phyloP scores from a whole-genome alignment of 768 basidiomycete species.

The Cubamyces lactineus region DNA sequence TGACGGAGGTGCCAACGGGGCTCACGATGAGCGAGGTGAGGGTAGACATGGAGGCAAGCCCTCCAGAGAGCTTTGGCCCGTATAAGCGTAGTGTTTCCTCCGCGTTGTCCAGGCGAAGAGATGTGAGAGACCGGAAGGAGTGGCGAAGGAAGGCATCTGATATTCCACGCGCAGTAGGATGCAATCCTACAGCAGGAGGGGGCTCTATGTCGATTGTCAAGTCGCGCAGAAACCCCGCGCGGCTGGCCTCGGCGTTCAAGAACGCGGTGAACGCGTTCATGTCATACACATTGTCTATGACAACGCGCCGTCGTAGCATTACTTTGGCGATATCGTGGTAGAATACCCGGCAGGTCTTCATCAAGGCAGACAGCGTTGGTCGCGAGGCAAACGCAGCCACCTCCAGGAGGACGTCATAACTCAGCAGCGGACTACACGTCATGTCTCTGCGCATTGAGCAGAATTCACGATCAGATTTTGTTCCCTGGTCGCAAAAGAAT shows the following conservation, averaged over 20 bases:
- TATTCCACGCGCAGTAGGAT: background rate
- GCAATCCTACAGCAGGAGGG: background rate
- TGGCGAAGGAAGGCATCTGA: background rate
- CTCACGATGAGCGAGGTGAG: background rate
- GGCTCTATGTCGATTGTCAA: background rate
- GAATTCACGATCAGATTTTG: background rate
- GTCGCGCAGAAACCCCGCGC: background rate
- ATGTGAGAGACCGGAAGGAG: background rate
- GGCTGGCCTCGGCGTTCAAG: background rate
- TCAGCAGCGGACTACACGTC: background rate
- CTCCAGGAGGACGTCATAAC: background rate
- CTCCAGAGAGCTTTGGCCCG: background rate
- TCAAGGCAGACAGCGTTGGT: background rate
- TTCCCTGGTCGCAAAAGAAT: no score
- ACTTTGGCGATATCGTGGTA: constrained; percentile 6
- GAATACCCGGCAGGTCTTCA: background rate
- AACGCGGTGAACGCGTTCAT: constrained; percentile 1
- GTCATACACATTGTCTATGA: background rate
- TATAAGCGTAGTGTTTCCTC: background rate
- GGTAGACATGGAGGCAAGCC: background rate
- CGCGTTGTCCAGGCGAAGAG: constrained; percentile 1
- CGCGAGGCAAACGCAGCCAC: background rate
- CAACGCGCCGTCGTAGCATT: background rate
- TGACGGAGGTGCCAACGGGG: background rate
- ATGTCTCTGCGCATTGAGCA: background rate